Conservation (phyloP, 495 filamentous ascomycete species). For the Aspergillus cavernicola region DNA sequence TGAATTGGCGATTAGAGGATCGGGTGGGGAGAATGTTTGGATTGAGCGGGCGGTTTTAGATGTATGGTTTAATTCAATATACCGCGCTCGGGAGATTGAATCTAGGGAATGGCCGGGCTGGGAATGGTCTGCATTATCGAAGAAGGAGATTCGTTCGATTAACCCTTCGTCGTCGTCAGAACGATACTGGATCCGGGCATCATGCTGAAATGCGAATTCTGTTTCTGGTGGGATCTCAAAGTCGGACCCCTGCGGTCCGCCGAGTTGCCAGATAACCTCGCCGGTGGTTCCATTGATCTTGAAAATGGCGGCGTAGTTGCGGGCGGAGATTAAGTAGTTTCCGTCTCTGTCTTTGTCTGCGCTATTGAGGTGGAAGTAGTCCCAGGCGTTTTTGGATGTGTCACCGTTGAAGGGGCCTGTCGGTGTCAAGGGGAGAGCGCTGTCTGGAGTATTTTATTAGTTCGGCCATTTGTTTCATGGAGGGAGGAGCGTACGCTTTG, state of each 20-base stretch:
- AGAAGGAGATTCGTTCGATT: constrained; percentile 20
- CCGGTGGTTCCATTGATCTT: constrained; percentile 27
- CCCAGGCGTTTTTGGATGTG: constrained; percentile 18
- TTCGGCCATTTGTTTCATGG: no score
- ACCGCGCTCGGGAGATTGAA: constrained; percentile 7
- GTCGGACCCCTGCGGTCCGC: constrained; percentile 9
- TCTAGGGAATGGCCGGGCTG: neutral
- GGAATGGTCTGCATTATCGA: constrained; percentile 24
- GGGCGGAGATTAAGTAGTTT: constrained; percentile 30
- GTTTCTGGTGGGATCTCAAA: constrained; percentile 26
- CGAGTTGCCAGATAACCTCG: constrained; percentile 17
- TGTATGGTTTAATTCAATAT: constrained; percentile 21
- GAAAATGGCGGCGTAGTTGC: constrained; percentile 30
- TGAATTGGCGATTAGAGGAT: constrained; percentile 28
- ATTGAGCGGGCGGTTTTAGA: constrained; percentile 10
- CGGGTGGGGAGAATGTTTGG: constrained; percentile 12
- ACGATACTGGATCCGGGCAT: constrained; percentile 22
- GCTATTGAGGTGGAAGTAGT: constrained; percentile 41
- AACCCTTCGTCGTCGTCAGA: constrained; percentile 5
- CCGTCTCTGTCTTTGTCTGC: constrained; percentile 25
- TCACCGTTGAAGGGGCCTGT: constrained; percentile 22
- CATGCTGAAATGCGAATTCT: constrained; percentile 31
- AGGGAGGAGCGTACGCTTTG: constrained; percentile 12
- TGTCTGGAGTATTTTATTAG: neutral
- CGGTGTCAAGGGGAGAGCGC: neutral